These are phyloP conservation scores for Tulasnella sp. DNA, from an alignment of 768 basidiomycete genomes.

Conservation along the genomic window DNA sequence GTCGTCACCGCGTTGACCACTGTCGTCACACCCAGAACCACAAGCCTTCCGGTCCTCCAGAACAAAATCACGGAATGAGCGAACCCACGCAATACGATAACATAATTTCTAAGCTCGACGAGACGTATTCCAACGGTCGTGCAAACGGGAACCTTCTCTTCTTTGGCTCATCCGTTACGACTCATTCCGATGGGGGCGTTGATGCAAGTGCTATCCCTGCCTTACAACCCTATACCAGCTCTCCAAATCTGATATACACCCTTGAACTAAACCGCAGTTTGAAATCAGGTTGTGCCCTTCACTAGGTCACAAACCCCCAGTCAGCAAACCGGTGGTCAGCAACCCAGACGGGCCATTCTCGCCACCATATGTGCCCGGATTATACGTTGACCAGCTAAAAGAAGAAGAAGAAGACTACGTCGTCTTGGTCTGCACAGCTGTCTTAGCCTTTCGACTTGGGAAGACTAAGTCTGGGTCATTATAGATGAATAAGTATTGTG, in stretches of 20 bases:
- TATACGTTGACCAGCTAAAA: constrained; percentile 71
- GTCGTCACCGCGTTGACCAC: background rate
- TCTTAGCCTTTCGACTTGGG: background rate
- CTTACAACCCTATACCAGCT: background rate
- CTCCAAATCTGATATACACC: background rate
- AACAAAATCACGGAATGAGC: background rate
- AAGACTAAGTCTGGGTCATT: background rate
- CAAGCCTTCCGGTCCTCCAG: background rate
- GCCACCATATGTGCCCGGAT: constrained; percentile 76
- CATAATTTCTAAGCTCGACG: constrained; percentile 24
- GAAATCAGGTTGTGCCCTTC: constrained; percentile 83
- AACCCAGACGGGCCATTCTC: constrained; percentile 65
- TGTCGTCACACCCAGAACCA: background rate
- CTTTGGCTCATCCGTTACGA: constrained; percentile 68
- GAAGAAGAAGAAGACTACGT: constrained; percentile 63
- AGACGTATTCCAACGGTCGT: constrained; percentile 41
- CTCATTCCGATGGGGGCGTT: constrained; percentile 57
- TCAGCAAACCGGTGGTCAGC: constrained; percentile 37
- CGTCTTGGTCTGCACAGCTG: constrained; percentile 52
- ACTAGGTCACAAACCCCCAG: constrained; percentile 67
- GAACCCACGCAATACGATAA: background rate
- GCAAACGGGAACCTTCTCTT: constrained; percentile 66
- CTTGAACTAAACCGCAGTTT: constrained; percentile 52
- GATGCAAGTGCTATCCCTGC: constrained; percentile 50
- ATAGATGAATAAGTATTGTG: constrained; percentile 82